Percentiles rank a stretch among this genome's conserved stretches.
Conservation (phyloP, 2,329 filamentous ascomycete species). For the Piedraia hortae region DNA sequence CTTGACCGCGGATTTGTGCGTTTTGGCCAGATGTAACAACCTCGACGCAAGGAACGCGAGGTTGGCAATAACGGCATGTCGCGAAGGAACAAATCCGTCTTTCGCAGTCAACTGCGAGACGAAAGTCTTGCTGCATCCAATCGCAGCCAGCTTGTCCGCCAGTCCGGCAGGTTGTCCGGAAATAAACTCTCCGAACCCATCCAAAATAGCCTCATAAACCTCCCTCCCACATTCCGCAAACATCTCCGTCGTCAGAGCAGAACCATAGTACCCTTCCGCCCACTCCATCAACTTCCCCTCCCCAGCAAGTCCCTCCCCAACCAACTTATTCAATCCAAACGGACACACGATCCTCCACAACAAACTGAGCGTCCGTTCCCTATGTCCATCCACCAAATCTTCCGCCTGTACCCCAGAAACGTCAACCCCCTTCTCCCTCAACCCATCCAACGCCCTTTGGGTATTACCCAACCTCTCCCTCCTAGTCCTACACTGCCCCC, state of each 20-base stretch:
- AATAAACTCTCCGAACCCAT: constrained; percentile 25
- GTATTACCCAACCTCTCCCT: constrained; percentile 30
- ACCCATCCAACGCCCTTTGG: constrained; percentile 26
- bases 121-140: constrained; percentile 20
- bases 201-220: constrained; percentile 27
- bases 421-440: constrained; percentile 18
- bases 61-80: constrained; percentile 26
- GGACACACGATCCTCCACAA: constrained; percentile 32
- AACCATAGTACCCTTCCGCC: constrained; percentile 31
- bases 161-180: constrained; percentile 5
- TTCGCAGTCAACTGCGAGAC: constrained; percentile 16
- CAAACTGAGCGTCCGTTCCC: constrained; percentile 33
- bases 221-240: constrained; percentile 21
- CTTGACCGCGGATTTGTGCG: constrained; percentile 22
- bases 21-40: constrained; percentile 23
- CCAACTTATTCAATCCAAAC: constrained; percentile 25
- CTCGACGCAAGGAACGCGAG: constrained; percentile 33
- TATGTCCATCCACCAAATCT: constrained; percentile 35
- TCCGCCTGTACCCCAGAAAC: constrained; percentile 22
- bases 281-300: constrained; percentile 15
- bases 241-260: constrained; percentile 20
- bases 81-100: constrained; percentile 19
- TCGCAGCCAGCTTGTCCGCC: constrained; percentile 13
- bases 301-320: constrained; percentile 24
- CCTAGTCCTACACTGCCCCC: constrained; percentile 10